Percentiles rank a stretch among this genome's conserved stretches.
These are phyloP conservation scores for Crucibulum laeve DNA, from an alignment of 768 basidiomycete species.

Conservation along the genomic window DNA sequence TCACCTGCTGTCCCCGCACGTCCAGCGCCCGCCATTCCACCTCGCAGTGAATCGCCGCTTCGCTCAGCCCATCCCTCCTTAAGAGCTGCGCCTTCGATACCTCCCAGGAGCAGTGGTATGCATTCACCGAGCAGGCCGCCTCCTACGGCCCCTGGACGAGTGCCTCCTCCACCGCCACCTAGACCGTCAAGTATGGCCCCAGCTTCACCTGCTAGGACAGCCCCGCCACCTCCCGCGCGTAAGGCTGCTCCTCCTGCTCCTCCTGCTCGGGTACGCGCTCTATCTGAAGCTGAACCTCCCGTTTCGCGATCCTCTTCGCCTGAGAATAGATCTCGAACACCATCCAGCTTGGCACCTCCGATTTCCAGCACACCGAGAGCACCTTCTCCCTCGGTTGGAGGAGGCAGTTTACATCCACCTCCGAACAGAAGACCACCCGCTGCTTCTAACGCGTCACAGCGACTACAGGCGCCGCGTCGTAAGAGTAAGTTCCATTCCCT, in stretches of 20 bases:
- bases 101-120: conserved; percentile 26
- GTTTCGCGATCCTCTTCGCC: conserved; percentile 25
- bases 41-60: conserved; percentile 18
- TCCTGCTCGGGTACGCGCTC: conserved; percentile 33
- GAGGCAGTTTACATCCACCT: conserved; percentile 15
- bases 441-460: conserved; percentile 16
- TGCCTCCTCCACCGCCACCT: conserved; percentile 8
- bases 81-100: conserved; percentile 33
- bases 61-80: conserved; percentile 16
- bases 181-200: conserved; percentile 13
- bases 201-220: conserved; percentile 22
- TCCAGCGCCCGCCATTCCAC: conserved; percentile 30
- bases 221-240: conserved; percentile 32
- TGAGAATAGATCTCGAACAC: conserved; percentile 15
- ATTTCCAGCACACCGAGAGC: neutral
- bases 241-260: conserved; percentile 21
- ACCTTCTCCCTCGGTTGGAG: neutral
- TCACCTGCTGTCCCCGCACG: conserved; percentile 27
- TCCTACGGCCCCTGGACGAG: conserved; percentile 3
- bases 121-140: conserved; percentile 8
- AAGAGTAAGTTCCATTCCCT: conserved; percentile 39
- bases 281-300: conserved; percentile 39
- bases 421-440: conserved; percentile 14
- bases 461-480: conserved; percentile 33
- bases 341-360: conserved; percentile 22